Percentiles rank a stretch among this genome's conserved stretches.
These are phyloP conservation scores for Amanita polypyramis DNA, from an alignment of 768 basidiomycete genomes.

Conservation along the genomic window DNA sequence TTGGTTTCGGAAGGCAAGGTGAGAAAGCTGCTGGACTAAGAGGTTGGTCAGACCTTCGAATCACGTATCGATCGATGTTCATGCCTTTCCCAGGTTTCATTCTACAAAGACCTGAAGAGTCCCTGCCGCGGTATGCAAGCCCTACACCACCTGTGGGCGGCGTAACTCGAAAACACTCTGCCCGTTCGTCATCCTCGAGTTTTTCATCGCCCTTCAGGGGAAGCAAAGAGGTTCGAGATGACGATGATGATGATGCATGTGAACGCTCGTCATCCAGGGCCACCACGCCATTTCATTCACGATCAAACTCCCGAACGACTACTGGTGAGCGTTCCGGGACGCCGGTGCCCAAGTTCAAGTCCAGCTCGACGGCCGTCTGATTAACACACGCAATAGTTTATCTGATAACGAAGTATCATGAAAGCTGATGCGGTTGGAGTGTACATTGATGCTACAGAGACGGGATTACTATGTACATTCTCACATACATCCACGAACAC, in stretches of 20 bases:
- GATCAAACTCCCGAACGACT: slow-evolving; percentile 1
- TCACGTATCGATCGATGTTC: neutral
- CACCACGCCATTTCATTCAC: neutral
- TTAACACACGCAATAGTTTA: neutral
- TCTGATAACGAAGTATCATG: neutral
- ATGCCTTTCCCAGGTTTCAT: slow-evolving; percentile 32
- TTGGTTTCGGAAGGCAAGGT: slow-evolving; percentile 75
- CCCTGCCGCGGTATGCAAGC: slow-evolving; percentile 41
- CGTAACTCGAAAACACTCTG: slow-evolving; percentile 20
- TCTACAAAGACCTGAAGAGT: slow-evolving; percentile 47
- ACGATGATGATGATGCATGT: neutral
- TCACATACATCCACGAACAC: neutral
- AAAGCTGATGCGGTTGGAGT: neutral
- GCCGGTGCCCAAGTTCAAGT: slow-evolving; percentile 17
- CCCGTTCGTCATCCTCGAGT: slow-evolving; percentile 22
- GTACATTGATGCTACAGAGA: neutral
- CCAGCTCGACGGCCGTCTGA: slow-evolving; percentile 16
- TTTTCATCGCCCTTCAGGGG: slow-evolving; percentile 24
- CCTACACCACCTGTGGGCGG: slow-evolving; percentile 17
- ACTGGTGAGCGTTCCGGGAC: neutral
- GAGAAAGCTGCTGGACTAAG: slow-evolving; percentile 67
- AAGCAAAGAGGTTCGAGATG: slow-evolving; percentile 10
- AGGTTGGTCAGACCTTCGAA: slow-evolving; percentile 26
- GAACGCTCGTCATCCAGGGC: slow-evolving; percentile 8
- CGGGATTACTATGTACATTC: neutral